Base-by-base conservation (phyloP, 306 rosid genomes). In the Pyrus bretschneideri region DNA sequence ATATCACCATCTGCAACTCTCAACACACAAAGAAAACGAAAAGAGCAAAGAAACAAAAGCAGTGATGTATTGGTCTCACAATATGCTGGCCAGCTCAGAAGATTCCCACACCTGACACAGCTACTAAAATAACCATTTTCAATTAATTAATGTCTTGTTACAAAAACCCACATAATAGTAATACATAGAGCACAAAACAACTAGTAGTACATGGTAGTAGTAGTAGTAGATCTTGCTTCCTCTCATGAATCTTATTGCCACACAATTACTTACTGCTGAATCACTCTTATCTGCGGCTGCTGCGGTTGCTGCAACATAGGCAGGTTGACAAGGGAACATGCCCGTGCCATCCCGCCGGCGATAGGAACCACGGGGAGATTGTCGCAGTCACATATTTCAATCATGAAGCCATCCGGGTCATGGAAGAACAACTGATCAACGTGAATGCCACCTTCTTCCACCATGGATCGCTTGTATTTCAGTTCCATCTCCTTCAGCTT, bases 351-450 rank as follows among this genome's bases (percentile, higher is more conserved):
- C 72, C 74, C 89, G 2, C 84, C 84, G 1, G 77, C 87, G 2
- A 95, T 22, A 2, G 98, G 98, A 7, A 95, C 38, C 29, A 95
- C 93, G 0, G 98, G 98, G 11, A 95, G 89, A 69, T 83, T 92
- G 71, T 95, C 98, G 44, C 98, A 95, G 59, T 95, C 83, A 80
- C 98, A 95, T 30, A 95, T 95, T 81, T 95, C 98, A 59, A 95
- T 87, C 98, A 95, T 95, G 86, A 95, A 95, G 1, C 95, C 98
- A 81, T 95, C 97, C 10, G 98, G 98, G 63, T 95, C 98, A 70
- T 95, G 98, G 72, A 95, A 95, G 77, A 95, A 95, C 13, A 95
- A 40, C 31, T 95, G 98, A 52, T 90, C 91, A 10, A 95, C 96
- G 27, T 84, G 76, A 15, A 92, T 86, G 17, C 98, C 97, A 6